Percentiles rank a stretch among this genome's conserved stretches.
phyloP scores from a whole-genome alignment of 2,329 filamentous ascomycete genomes.

The Tetracladium maxilliforme region DNA sequence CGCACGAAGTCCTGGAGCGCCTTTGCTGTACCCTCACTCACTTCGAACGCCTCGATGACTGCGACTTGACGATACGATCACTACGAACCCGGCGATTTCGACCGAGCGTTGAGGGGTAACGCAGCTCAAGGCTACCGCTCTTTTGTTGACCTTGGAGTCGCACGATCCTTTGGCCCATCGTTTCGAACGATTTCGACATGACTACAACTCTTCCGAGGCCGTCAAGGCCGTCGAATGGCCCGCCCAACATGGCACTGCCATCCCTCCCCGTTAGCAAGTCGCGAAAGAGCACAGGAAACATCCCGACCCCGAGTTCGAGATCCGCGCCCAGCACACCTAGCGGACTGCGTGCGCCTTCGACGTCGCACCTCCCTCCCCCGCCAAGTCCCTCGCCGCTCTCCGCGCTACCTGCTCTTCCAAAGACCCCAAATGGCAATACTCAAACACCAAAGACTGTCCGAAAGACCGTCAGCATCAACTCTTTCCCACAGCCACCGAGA shows the following conservation, averaged over 20 bases:
- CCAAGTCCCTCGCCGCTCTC: constrained; percentile 27
- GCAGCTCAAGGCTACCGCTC: too few species aligned
- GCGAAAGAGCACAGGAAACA: constrained; percentile 45
- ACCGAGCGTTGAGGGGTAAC: too few species aligned
- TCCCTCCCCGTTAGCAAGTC: constrained; percentile 61
- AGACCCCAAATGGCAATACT: constrained; percentile 38
- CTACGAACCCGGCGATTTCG: too few species aligned
- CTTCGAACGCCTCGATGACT: too few species aligned
- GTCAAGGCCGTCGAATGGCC: constrained; percentile 53
- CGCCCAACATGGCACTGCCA: constrained; percentile 58
- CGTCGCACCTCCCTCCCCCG: constrained; percentile 34
- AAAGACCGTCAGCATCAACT: constrained; percentile 85
- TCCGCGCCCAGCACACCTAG: constrained; percentile 8
- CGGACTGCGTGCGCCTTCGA: constrained; percentile 43
- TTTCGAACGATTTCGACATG: too few species aligned
- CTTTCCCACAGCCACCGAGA: constrained; percentile 81
- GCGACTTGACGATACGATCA: too few species aligned
- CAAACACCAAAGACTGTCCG: constrained; percentile 55
- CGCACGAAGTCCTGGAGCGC: too few species aligned
- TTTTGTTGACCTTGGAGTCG: too few species aligned
- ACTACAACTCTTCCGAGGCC: constrained; percentile 36
- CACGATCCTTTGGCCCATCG: too few species aligned
- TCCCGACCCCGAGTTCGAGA: constrained; percentile 15
- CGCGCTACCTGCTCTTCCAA: constrained; percentile 39
- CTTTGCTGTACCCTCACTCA: too few species aligned